A percentile compares a stretch with the other conserved stretches of the same genome.
phyloP scores from a whole-genome alignment of 2,329 filamentous ascomycete species.

The Ophiostoma sp. region DNA sequence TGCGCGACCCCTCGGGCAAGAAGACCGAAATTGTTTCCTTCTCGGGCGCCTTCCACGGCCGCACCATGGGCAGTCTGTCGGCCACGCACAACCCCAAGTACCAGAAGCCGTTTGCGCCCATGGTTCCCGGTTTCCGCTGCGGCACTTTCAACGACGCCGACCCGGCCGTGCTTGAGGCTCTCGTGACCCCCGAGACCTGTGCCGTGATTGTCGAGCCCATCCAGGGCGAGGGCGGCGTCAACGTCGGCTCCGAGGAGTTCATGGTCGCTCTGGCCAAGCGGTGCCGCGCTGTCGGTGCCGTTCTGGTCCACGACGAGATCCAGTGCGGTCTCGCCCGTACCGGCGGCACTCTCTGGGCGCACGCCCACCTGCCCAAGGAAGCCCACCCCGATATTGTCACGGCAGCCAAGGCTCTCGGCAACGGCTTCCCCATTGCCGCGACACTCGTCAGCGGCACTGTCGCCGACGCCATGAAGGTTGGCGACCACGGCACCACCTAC shows the following conservation, averaged over 20 bases:
- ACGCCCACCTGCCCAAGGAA: conserved; percentile 64
- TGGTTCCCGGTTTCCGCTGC: conserved; percentile 89
- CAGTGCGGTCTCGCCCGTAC: conserved; percentile 89
- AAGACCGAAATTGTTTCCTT: conserved; percentile 90
- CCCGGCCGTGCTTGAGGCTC: conserved; percentile 59
- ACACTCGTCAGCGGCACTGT: conserved; percentile 59
- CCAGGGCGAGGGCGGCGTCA: conserved; percentile 91
- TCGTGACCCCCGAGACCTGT: conserved; percentile 82
- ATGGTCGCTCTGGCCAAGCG: conserved; percentile 74
- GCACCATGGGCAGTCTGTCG: conserved; percentile 92
- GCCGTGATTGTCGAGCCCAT: conserved; percentile 96
- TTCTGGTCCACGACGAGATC: conserved; percentile 94
- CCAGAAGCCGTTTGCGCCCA: conserved; percentile 87
- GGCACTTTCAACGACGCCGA: conserved; percentile 85
- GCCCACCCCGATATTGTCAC: conserved; percentile 93
- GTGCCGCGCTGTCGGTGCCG: conserved; percentile 79
- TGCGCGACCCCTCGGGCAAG: conserved; percentile 60
- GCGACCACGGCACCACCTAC: conserved; percentile 92
- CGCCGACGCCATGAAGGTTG: conserved; percentile 55
- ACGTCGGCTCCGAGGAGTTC: conserved; percentile 77
- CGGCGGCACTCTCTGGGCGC: conserved; percentile 78
- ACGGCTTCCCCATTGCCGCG: conserved; percentile 92
- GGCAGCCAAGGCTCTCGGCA: conserved; percentile 91
- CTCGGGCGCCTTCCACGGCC: conserved; percentile 86
- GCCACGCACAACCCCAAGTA: conserved; percentile 98